phyloP scores from a whole-genome alignment of 2,329 filamentous ascomycete species.

The Penicillium nordicum region DNA sequence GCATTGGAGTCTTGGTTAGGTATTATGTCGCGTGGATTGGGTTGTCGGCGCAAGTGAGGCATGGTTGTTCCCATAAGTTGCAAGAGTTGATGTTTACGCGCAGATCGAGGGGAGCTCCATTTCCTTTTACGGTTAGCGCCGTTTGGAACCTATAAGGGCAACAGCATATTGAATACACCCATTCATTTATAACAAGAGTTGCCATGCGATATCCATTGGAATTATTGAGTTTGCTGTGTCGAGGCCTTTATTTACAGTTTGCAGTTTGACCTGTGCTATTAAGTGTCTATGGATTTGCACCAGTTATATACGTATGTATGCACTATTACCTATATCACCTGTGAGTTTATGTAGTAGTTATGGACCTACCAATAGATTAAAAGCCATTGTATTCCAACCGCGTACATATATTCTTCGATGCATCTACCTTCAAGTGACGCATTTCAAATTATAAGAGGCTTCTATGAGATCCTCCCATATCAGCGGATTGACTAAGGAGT shows the following conservation, averaged over 20 bases:
- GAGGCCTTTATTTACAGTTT: too few relatives aligned
- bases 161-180: neutral
- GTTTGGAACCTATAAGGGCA: neutral
- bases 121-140: constrained; percentile 20
- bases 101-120: constrained; percentile 11
- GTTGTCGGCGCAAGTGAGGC: constrained; percentile 25
- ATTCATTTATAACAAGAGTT: neutral
- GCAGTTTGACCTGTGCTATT: too few relatives aligned
- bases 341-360: too few relatives aligned
- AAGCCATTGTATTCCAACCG: too few relatives aligned
- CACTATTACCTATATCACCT: too few relatives aligned
- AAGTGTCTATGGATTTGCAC: too few relatives aligned
- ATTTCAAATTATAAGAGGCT: neutral
- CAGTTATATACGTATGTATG: too few relatives aligned
- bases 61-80: constrained; percentile 5
- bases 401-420: neutral
- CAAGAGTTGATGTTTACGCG: constrained; percentile 12
- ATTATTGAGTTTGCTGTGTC: too few relatives aligned
- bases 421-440: neutral
- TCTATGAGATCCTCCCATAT: neutral
- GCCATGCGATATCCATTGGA: too few relatives aligned
- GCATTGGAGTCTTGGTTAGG: constrained; percentile 13
- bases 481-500: neutral
- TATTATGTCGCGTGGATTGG: constrained; percentile 14
- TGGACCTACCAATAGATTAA: too few relatives aligned